Percentiles rank a stretch among this genome's conserved stretches.
Conservation (phyloP, 495 filamentous ascomycete genomes). For the Lophium mytilinum region DNA sequence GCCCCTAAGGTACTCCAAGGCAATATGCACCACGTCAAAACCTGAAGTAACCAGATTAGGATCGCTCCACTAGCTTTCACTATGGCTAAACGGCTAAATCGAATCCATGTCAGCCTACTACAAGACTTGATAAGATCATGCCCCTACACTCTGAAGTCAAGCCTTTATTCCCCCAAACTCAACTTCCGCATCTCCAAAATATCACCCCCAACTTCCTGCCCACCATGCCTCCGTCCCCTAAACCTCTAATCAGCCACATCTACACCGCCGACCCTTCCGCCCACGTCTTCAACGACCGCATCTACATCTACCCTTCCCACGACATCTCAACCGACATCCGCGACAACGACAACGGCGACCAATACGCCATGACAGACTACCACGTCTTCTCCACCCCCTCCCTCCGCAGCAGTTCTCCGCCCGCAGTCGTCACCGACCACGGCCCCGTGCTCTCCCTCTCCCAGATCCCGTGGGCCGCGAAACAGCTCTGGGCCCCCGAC, state of each 20-base stretch:
- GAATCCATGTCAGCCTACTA: too few relatives aligned
- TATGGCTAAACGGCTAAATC: too few relatives aligned
- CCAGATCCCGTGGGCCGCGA: conserved; percentile 55
- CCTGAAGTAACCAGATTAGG: too few relatives aligned
- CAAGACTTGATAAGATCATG: too few relatives aligned
- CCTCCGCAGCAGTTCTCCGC: conserved; percentile 42
- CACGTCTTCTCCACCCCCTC: conserved; percentile 50
- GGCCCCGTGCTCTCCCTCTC: conserved; percentile 45
- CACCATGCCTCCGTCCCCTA: too few relatives aligned
- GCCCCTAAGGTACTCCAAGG: too few relatives aligned
- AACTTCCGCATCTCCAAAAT: too few relatives aligned
- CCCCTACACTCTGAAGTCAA: too few relatives aligned
- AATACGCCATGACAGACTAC: conserved; percentile 73
- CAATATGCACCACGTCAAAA: too few relatives aligned
- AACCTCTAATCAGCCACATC: conserved; percentile 51
- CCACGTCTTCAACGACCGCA: conserved; percentile 52
- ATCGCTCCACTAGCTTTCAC: too few relatives aligned
- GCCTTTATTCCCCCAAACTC: too few relatives aligned
- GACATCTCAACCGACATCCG: conserved; percentile 53
- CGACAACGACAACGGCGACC: conserved; percentile 72
- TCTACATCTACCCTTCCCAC: conserved; percentile 62
- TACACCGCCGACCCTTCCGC: conserved; percentile 65
- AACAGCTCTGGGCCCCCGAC: conserved; percentile 60
- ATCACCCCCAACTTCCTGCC: too few relatives aligned
- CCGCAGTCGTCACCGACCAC: conserved; percentile 53